Evolutionary conservation across 2,329 filamentous ascomycete species (phyloP).

Genomic region (Paecilomyces dactylethromorphus): DNA sequence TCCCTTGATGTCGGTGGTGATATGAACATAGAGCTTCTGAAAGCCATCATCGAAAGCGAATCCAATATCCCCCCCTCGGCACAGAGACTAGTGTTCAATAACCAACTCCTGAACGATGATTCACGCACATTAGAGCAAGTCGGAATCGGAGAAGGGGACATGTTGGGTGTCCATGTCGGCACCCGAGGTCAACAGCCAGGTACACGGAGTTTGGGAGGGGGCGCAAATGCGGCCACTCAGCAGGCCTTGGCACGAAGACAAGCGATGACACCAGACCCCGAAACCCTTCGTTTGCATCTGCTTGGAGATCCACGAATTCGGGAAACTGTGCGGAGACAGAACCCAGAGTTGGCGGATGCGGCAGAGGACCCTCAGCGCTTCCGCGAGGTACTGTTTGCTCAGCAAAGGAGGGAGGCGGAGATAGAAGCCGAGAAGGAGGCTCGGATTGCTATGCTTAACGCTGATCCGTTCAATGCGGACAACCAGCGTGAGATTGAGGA

Average conservation of each 20-base stretch:
- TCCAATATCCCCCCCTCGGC: conserved; percentile 63
- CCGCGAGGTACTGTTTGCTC: conserved; percentile 61
- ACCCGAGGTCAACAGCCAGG: conserved; percentile 23
- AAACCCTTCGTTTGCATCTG: conserved; percentile 75
- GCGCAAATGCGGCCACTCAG: conserved; percentile 20
- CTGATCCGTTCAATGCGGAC: conserved; percentile 89
- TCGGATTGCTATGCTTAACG: conserved; percentile 78
- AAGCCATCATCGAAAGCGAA: conserved; percentile 82
- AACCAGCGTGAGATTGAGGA: conserved; percentile 91
- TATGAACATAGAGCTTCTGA: conserved; percentile 78
- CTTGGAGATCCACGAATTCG: conserved; percentile 70
- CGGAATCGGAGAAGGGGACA: conserved; percentile 78
- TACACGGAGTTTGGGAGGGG: conserved; percentile 18
- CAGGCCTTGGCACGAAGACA: conserved; percentile 22
- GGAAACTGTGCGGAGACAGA: conserved; percentile 62
- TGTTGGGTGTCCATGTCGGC: conserved; percentile 77
- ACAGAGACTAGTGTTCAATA: conserved; percentile 88
- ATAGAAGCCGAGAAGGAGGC: conserved; percentile 71
- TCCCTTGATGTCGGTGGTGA: conserved; percentile 75
- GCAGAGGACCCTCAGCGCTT: conserved; percentile 73
- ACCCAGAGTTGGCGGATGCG: conserved; percentile 70
- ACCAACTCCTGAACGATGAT: conserved; percentile 69
- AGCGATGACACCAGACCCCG: conserved; percentile 53
- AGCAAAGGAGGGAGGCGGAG: conserved; percentile 63
- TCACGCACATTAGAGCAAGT: conserved; percentile 74